Evolutionary conservation across 2,329 filamentous ascomycete genomes (phyloP).

Genomic region (Pseudogymnoascus sp.): DNA sequence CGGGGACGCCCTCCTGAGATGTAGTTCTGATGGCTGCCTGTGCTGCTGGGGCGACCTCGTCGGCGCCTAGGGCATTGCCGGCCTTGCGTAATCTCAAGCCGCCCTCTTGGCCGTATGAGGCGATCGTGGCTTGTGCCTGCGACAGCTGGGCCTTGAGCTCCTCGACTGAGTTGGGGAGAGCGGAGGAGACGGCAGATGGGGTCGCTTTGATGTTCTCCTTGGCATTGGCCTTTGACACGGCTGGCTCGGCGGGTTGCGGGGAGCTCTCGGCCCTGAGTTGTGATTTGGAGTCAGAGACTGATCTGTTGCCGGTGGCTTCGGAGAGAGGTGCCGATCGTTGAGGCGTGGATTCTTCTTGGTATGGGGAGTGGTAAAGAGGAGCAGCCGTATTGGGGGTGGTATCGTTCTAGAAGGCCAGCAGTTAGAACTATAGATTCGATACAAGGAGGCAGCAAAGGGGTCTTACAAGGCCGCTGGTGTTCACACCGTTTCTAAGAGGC

Average conservation of each 20-base stretch:
- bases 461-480: conserved; percentile 17
- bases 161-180: conserved; percentile 34
- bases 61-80: conserved; percentile 40
- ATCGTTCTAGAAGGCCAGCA: conserved; percentile 12
- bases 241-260: conserved; percentile 11
- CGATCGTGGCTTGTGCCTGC: conserved; percentile 67
- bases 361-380: conserved; percentile 48
- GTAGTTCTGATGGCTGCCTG: conserved; percentile 38
- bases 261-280: background rate
- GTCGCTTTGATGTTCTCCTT: conserved; percentile 27
- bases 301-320: background rate
- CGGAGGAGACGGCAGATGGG: conserved; percentile 40
- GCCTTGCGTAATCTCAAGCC: conserved; percentile 73
- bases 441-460: background rate
- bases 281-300: background rate
- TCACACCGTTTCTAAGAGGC: conserved; percentile 24
- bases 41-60: conserved; percentile 42
- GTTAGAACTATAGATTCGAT: background rate
- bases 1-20: conserved; percentile 61
- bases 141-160: conserved; percentile 66
- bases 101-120: conserved; percentile 59
- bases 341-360: conserved; percentile 32
- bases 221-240: conserved; percentile 28
- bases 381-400: conserved; percentile 32
- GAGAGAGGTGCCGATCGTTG: background rate